Percentiles rank a stretch among this genome's conserved stretches.
Evolutionary conservation across 2,329 filamentous ascomycete genomes (phyloP).

Genomic region (Chrysoporthe deuterocubensis): DNA sequence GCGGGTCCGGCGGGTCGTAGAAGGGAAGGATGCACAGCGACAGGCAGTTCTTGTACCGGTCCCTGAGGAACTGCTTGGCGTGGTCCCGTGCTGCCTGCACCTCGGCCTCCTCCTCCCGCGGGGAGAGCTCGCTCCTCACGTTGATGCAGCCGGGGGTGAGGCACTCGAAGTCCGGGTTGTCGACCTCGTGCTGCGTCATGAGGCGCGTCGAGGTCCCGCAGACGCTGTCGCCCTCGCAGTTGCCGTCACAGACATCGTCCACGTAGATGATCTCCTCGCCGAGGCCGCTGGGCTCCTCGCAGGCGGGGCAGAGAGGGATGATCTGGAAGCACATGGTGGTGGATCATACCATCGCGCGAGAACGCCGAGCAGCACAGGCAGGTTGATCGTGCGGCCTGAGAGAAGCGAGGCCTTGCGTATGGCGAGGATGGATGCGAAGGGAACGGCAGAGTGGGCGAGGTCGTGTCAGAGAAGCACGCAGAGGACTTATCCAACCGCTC

Average conservation of each 20-base stretch:
- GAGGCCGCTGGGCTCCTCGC: slow-evolving; percentile 27
- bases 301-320: slow-evolving; percentile 26
- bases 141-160: slow-evolving; percentile 23
- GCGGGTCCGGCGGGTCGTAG: slow-evolving; percentile 4
- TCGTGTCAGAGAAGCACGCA: background rate
- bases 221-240: slow-evolving; percentile 17
- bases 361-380: background rate
- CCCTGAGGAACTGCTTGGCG: slow-evolving; percentile 24
- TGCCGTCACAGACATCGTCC: slow-evolving; percentile 23
- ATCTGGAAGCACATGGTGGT: slow-evolving; percentile 28
- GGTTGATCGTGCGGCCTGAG: background rate
- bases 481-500: background rate
- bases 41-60: slow-evolving; percentile 18
- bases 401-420: background rate
- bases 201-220: slow-evolving; percentile 23
- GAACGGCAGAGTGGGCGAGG: background rate
- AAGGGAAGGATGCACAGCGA: slow-evolving; percentile 28
- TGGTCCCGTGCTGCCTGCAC: slow-evolving; percentile 20
- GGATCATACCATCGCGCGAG: background rate
- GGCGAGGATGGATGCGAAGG: background rate
- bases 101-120: slow-evolving; percentile 23
- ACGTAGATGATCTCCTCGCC: slow-evolving; percentile 28
- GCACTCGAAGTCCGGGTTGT: slow-evolving; percentile 26
- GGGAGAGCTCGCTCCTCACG: slow-evolving; percentile 1
- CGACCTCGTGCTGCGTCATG: slow-evolving; percentile 26